These are phyloP conservation scores for Dipteronia dyeriana DNA, from an alignment of 345 rosid genomes.

Conservation along the genomic window DNA sequence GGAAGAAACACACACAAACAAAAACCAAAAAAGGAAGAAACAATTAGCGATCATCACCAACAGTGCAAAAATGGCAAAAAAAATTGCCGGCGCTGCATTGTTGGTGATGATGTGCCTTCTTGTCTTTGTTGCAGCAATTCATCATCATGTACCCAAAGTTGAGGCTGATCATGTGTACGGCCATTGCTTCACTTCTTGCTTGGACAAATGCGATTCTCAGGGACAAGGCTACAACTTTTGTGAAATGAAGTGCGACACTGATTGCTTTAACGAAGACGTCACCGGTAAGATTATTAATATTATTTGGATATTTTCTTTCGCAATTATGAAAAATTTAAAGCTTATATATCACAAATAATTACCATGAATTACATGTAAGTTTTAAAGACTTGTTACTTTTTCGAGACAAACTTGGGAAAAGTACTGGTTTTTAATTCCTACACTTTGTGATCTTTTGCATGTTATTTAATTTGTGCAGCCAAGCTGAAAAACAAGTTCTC, in stretches of 20 bases:
- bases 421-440: no score
- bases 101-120: constrained; percentile 31
- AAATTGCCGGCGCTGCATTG: constrained; percentile 22
- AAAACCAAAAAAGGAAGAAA: not conserved
- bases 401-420: no score
- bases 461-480: not conserved
- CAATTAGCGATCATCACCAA: not conserved
- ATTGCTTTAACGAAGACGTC: constrained; percentile 25
- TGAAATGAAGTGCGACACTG: constrained; percentile 40
- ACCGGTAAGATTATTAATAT: constrained; percentile 15
- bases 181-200: constrained; percentile 21
- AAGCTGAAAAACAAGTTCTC: not conserved
- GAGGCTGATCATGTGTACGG: not conserved
- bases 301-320: no score
- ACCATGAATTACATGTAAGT: not conserved
- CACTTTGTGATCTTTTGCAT: not conserved
- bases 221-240: constrained; percentile 24
- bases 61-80: constrained; percentile 24
- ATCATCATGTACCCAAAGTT: not conserved
- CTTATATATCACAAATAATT: no score
- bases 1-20: not conserved
- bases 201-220: constrained; percentile 8
- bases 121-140: constrained; percentile 8
- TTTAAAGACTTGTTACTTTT: no score
- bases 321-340: no score